Conservation (phyloP, 495 filamentous ascomycete genomes). For the Niebla homalea region DNA sequence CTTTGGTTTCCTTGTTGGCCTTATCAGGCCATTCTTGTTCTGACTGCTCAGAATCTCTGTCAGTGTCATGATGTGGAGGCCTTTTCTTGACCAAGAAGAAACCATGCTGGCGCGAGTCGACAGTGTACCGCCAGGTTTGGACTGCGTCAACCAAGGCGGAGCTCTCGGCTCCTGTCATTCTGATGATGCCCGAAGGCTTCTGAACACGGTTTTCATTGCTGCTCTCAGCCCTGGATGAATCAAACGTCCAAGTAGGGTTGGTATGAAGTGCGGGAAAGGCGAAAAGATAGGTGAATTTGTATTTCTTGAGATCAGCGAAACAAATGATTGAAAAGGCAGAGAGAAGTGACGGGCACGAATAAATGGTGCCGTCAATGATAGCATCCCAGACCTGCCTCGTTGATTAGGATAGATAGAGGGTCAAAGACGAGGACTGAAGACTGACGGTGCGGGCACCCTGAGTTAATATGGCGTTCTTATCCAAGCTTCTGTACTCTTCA, state of each 20-base stretch:
- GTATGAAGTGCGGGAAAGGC: constrained; percentile 88
- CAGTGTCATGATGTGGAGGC: constrained; percentile 10
- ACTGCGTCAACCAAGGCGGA: constrained; percentile 62
- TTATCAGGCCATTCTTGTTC: constrained; percentile 19
- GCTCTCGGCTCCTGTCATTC: constrained; percentile 51
- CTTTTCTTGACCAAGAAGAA: constrained; percentile 83
- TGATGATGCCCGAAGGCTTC: constrained; percentile 24
- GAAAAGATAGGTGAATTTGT: constrained; percentile 89
- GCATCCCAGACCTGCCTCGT: constrained; percentile 78
- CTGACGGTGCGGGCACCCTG: constrained; percentile 63
- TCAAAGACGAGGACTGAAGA: neutral
- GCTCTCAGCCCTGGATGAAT: neutral
- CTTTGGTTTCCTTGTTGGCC: constrained; percentile 26
- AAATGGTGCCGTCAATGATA: constrained; percentile 89
- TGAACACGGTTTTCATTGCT: constrained; percentile 13
- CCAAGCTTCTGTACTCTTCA: constrained; percentile 72
- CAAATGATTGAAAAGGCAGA: constrained; percentile 77
- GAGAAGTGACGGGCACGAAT: constrained; percentile 80
- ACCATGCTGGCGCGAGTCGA: constrained; percentile 71
- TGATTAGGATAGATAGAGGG: neutral
- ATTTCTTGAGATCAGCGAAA: constrained; percentile 95
- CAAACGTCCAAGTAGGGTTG: constrained; percentile 59
- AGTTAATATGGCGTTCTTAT: constrained; percentile 59
- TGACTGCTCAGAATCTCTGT: constrained; percentile 3
- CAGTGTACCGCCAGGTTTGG: constrained; percentile 70